Conservation (phyloP, 306 rosid species). For the Potentilla sterilis region DNA sequence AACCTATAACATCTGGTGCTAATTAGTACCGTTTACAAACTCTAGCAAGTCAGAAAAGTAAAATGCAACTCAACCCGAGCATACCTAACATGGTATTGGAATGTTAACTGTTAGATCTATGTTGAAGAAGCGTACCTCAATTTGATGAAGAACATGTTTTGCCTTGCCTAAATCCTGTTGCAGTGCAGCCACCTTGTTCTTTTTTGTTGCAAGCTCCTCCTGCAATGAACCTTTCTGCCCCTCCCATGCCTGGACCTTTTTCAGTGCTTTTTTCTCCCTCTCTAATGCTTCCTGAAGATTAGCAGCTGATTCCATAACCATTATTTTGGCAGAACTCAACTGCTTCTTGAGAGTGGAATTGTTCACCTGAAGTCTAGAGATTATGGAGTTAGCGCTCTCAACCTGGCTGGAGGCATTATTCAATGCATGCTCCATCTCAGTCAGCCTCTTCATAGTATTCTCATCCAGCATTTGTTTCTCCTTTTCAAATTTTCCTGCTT, state of each 20-base stretch:
- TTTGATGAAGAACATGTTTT: conserved; percentile 32
- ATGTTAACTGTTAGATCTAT: not conserved
- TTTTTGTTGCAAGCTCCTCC: conserved; percentile 49
- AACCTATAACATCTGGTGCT: not conserved
- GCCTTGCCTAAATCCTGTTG: conserved; percentile 41
- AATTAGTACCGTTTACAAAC: not conserved
- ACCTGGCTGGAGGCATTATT: conserved; percentile 39
- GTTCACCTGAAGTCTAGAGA: conserved; percentile 34
- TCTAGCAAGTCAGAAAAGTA: not conserved
- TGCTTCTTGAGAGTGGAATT: conserved; percentile 44
- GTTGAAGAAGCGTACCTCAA: conserved; percentile 48
- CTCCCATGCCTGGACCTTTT: conserved; percentile 44
- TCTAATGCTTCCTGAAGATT: conserved; percentile 40
- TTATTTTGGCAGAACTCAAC: conserved; percentile 37
- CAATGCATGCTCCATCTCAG: conserved; percentile 56
- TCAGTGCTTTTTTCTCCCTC: conserved; percentile 42
- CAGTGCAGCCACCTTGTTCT: conserved; percentile 36
- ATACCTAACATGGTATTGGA: not conserved
- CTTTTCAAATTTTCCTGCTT: conserved; percentile 27
- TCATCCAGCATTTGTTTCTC: conserved; percentile 47
- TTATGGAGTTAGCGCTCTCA: conserved; percentile 36
- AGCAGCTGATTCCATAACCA: conserved; percentile 36
- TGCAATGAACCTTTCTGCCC: conserved; percentile 37
- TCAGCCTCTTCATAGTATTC: conserved; percentile 49
- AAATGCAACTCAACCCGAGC: not conserved